Evolutionary conservation across 345 rosid genomes (phyloP), one percentile per base, ranked within the genome.

Genomic region (Noccaea bulbosa): DNA sequence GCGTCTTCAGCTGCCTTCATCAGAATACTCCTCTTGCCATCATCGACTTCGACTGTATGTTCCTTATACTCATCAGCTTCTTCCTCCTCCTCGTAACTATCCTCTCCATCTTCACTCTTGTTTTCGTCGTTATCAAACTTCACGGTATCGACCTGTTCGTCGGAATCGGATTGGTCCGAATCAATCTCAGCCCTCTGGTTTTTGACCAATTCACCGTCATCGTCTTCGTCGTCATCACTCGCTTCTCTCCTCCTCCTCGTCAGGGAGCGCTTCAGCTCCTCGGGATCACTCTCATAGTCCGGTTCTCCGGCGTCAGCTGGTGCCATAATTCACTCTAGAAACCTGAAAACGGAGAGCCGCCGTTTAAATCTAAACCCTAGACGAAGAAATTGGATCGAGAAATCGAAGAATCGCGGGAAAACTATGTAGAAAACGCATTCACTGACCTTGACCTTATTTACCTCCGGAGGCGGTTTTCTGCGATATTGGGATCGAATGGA

Each of bases 261-360:
- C 69, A 92, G 76, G 10, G 88, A 81, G n/a, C 87, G 81, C 71
- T 86, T 83, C 45, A 79, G 77, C 82, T 90, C 99, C 76, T 90
- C 99, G 1, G 93, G 93, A 83, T 95, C 98, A 72, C 99, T 95
- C 76, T 90, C 98, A 34, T 89, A 92, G 17, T 87, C 92, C 71
- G 83, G 62, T 50, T 83, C 96, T 20, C 77, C 87, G 48, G 77
- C 91, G 4, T 78, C 84, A 38, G 38, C 64, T 17, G 82, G 58
- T 11, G 87, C 83, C 94, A 73, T 73, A 33, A 53, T 56, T 63
- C n/a, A 24, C 46, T 59, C 10, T 40, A 55, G 17, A 67, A 39
- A 62, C 40, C 70, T 44, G 59, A 40, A 62, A 66, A 22, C 11
- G 52, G 2, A 47, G 51, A 72, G 24, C 1, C 0, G 27, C 4